Base-by-base conservation (phyloP, 179 eudicot species). In the Amaranthus tricolor region DNA sequence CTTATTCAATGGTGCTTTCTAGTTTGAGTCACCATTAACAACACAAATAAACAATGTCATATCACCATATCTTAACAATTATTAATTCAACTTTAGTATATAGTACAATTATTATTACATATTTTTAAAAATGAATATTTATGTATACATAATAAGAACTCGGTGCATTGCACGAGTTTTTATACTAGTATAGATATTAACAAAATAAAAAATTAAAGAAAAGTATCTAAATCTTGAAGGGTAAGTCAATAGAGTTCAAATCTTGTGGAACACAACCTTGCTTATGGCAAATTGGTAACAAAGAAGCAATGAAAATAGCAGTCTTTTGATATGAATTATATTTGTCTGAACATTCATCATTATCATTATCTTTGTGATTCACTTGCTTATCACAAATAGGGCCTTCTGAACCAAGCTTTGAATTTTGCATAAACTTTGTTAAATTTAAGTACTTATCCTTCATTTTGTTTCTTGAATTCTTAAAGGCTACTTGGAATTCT, bases 271-370 rank as follows among this genome's bases (percentile, higher is more conserved):
- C 47, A 11, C 53, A 66, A 13, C 86, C 57, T n/a, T 72, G 84
- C 56, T 68, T 2, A 5, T 88, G 89, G 63, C 54, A 75, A 16
- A 78, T 76, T 0, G 94, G 89, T 20, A 91, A 87, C 19, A 84
- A 21, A 55, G 45, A 64, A 6, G 86, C 91, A 15, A 93, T 63
- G 44, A 64, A 72, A 48, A 66, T 74, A 1, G 97, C 95, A 3
- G 72, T 74, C 56, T 84, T 86, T 62, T 85, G 49, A 45, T 93
- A 91, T 7, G 77, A 69, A 9, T 68, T 73, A 47, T 82, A 82
- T 52, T 76, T 84, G 9, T 43, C 6, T 0, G 52, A 24, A 12
- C 57, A 72, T 11, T 7, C 72, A 17, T 68, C 73, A 8, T 17
- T 54, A 20, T 9, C n/a, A 3, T 19, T 19, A 24, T 20, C 68